Evolutionary conservation across 805 yeast species (phyloP), one percentile per base, ranked within the genome.

Genomic region (Ogataea neopini): DNA sequence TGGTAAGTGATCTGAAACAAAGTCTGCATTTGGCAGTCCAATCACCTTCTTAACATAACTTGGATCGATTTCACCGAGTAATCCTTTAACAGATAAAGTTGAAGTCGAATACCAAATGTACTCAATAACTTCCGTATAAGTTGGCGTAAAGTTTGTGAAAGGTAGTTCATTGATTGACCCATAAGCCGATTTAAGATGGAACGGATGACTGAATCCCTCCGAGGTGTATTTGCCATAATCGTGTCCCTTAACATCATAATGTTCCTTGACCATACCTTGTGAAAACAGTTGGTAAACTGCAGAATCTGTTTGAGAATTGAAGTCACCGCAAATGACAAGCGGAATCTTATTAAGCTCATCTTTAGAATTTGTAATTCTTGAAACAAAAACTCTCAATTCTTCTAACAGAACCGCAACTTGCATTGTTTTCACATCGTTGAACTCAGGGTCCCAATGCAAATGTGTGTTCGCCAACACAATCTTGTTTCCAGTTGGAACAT

Each of bases 391-490:
- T 62, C 88, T 94, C 61, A 95, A 69, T 68, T 94, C 96, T 59
- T 92, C 97, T 59, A 94, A 70, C 53, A 94, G 72, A 23, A 94
- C 85, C 36, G 96, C 97, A 47, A 88, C 94, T 72, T 94, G 99
- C 70, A 94, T 85, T 2, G 97, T 82, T 67, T 94, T 94, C 47
- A 94, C 99, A 69, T 94, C 99, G 64, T 88, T 88, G 63, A 84
- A 88, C 42, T 87, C 88, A 3, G 99, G 99, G 72, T 94, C 97
- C 98, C 99, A 94, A 67, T 92, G 97, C 66, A 94, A 79, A 75
- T 94, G 99, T 0, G 98, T 92, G 60, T 90, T 92, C 3, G 87
- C 90, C 30, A 89, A 74, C 56, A 88, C 75, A 32, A 92, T 69
- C 52, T 78, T 77, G 63, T 84, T 86, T 14, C 91, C 89, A 5